Conservation (phyloP, 2,329 filamentous ascomycete genomes). For the Botrytis aclada region DNA sequence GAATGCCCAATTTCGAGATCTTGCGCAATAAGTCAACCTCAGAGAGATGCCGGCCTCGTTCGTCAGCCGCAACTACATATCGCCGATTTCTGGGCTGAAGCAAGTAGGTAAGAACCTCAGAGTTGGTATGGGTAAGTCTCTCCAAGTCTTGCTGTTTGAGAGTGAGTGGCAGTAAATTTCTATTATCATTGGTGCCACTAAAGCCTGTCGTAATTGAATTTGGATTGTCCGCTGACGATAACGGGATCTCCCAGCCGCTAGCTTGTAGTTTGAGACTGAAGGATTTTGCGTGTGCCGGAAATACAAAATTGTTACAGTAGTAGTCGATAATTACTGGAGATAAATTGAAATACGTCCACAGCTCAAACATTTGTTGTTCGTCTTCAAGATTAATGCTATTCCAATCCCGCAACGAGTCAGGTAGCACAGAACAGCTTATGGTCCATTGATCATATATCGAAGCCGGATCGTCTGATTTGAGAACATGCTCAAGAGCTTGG, state of each 20-base stretch:
- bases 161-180: conserved; percentile 56
- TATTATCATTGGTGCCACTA: conserved; percentile 68
- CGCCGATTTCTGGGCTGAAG: conserved; percentile 49
- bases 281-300: conserved; percentile 62
- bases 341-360: conserved; percentile 51
- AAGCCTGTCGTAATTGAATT: conserved; percentile 60
- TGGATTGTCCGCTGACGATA: conserved; percentile 46
- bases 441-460: conserved; percentile 54
- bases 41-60: conserved; percentile 40
- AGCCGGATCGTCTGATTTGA: conserved; percentile 53
- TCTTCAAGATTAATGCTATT: conserved; percentile 60
- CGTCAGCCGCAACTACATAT: conserved; percentile 48
- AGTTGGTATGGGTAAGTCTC: conserved; percentile 57
- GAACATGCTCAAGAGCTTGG: conserved; percentile 48
- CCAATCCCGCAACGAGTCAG: conserved; percentile 49
- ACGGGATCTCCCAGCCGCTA: conserved; percentile 65
- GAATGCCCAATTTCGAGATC: conserved; percentile 43
- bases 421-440: conserved; percentile 42
- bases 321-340: conserved; percentile 54
- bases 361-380: conserved; percentile 45
- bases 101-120: conserved; percentile 59
- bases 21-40: conserved; percentile 46
- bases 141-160: conserved; percentile 60
- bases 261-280: conserved; percentile 62
- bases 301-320: conserved; percentile 62